Conservation (phyloP, 169 alveolate genomes). For the Cyclospora cayetanensis region DNA sequence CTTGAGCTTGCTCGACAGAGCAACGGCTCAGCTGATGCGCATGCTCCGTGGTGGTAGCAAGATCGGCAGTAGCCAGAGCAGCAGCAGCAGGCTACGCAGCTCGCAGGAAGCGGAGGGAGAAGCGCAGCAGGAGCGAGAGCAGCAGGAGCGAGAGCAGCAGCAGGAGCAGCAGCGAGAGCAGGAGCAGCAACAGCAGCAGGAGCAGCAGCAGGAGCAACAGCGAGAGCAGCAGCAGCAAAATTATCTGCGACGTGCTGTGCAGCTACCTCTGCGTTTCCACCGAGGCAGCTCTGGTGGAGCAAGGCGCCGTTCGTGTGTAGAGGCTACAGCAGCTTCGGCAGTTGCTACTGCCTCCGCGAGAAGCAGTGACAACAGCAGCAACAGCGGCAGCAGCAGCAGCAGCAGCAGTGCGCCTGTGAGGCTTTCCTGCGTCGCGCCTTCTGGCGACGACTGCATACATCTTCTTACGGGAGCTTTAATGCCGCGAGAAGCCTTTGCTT, state of each 20-base stretch:
- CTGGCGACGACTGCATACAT: background rate
- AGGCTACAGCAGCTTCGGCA: background rate
- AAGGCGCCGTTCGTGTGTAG: constrained; percentile 17
- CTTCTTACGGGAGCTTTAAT: constrained; percentile 53
- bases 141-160: background rate
- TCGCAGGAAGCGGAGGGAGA: background rate
- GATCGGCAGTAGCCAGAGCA: background rate
- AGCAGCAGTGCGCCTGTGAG: constrained; percentile 2
- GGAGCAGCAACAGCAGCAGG: background rate
- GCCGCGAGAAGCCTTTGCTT: constrained; percentile 49
- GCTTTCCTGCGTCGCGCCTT: background rate
- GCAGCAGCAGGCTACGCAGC: background rate
- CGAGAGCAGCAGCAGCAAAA: constrained; percentile 26
- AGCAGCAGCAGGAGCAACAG: constrained; percentile 3
- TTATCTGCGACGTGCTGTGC: constrained; percentile 27
- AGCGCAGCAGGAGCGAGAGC: background rate
- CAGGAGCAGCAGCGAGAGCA: constrained; percentile 20
- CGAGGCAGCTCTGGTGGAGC: constrained; percentile 39
- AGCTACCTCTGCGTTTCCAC: constrained; percentile 16
- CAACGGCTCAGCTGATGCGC: constrained; percentile 29
- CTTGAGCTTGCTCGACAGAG: constrained; percentile 18
- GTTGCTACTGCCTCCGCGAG: background rate
- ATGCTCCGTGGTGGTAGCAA: background rate
- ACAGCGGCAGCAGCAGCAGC: background rate
- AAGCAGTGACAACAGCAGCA: background rate